These are phyloP conservation scores for Amanita subjunquillea DNA, from an alignment of 768 basidiomycete genomes.

Conservation along the genomic window DNA sequence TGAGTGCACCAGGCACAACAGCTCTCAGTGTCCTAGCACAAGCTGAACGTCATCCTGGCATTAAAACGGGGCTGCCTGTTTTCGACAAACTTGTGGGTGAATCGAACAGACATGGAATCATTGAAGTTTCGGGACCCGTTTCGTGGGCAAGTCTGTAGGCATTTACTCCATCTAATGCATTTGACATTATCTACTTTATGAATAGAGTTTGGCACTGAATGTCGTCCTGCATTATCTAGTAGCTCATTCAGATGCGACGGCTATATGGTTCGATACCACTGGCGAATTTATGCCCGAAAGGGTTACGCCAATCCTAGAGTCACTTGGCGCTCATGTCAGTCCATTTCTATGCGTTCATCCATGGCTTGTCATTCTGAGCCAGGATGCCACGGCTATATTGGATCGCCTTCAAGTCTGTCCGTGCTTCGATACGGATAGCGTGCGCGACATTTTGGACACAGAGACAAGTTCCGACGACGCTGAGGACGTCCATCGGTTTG, in stretches of 20 bases:
- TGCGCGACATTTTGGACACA: slow-evolving; percentile 30
- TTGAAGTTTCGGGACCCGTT: slow-evolving; percentile 60
- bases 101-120: slow-evolving; percentile 38
- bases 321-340: slow-evolving; percentile 13
- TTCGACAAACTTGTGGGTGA: slow-evolving; percentile 45
- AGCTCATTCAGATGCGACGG: slow-evolving; percentile 22
- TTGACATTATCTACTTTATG: neutral
- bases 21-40: slow-evolving; percentile 19
- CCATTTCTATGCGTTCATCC: neutral
- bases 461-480: neutral
- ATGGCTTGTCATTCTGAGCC: slow-evolving; percentile 3
- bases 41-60: slow-evolving; percentile 14
- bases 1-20: slow-evolving; percentile 32
- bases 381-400: slow-evolving; percentile 24
- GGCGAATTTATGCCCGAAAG: slow-evolving; percentile 54
- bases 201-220: slow-evolving; percentile 53
- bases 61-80: slow-evolving; percentile 28
- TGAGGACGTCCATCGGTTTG: neutral
- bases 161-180: neutral
- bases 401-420: slow-evolving; percentile 50
- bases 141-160: slow-evolving; percentile 62
- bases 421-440: slow-evolving; percentile 48
- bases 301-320: slow-evolving; percentile 26
- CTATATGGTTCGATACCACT: slow-evolving; percentile 64
- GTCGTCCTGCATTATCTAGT: slow-evolving; percentile 44